Evolutionary conservation across 192 early-diverging fungal species (phyloP).

Genomic region (Glomus cerebriforme): DNA sequence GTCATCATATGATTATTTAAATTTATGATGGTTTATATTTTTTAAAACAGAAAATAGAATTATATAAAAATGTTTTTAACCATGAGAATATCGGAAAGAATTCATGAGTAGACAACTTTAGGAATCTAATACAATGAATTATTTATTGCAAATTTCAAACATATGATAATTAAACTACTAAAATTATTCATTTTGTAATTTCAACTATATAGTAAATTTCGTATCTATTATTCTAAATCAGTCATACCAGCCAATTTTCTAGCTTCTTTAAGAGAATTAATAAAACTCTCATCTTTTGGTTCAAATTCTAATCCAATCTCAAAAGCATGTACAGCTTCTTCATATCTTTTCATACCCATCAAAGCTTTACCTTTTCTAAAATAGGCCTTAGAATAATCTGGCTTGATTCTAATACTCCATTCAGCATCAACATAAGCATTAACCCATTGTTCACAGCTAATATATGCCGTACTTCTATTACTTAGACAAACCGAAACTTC

Average conservation of each 20-base stretch:
- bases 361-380: conserved; percentile 84
- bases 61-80: too few species aligned
- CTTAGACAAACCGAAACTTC: conserved; percentile 65
- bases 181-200: too few species aligned
- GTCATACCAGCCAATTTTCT: conserved; percentile 21
- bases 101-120: too few species aligned
- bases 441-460: conserved; percentile 62
- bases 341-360: conserved; percentile 74
- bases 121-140: too few species aligned
- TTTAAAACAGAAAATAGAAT: too few species aligned
- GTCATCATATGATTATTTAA: too few species aligned
- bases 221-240: background rate
- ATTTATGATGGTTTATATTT: too few species aligned
- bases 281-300: conserved; percentile 73
- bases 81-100: too few species aligned
- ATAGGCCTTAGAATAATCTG: conserved; percentile 73
- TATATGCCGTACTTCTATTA: conserved; percentile 68
- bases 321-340: conserved; percentile 82
- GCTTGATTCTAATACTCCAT: conserved; percentile 65
- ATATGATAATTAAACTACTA: too few species aligned
- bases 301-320: conserved; percentile 77
- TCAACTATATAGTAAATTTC: too few species aligned
- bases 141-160: too few species aligned
- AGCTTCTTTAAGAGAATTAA: conserved; percentile 72
- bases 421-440: conserved; percentile 75